These are phyloP conservation scores for Nissolia schottii DNA, from an alignment of 306 rosid genomes.

Conservation along the genomic window DNA sequence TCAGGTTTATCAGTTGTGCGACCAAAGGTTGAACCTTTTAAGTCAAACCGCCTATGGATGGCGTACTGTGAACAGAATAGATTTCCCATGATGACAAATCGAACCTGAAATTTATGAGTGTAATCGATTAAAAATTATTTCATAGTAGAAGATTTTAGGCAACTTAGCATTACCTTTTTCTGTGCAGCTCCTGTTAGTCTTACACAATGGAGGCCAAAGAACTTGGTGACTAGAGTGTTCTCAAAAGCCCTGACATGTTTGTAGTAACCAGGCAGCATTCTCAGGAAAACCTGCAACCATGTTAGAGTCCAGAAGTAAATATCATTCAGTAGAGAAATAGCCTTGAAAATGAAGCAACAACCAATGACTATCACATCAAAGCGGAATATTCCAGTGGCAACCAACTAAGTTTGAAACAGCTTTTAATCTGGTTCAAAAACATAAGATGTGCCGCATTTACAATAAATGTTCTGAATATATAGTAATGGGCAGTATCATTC, in stretches of 20 bases:
- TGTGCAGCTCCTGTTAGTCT: constrained; percentile 75
- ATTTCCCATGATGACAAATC: constrained; percentile 97
- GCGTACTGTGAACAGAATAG: constrained; percentile 74
- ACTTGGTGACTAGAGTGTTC: constrained; percentile 87
- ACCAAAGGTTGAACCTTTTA: constrained; percentile 94
- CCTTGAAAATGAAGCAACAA: not conserved
- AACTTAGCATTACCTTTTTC: constrained; percentile 70
- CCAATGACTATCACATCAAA: not conserved
- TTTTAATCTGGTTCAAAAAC: constrained; percentile 6
- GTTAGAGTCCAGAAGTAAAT: constrained; percentile 36
- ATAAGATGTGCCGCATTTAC: not conserved
- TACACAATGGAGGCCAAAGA: constrained; percentile 95
- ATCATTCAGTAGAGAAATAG: constrained; percentile 11
- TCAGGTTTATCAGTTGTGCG: constrained; percentile 85
- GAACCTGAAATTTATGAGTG: constrained; percentile 59
- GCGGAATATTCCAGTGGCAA: not conserved
- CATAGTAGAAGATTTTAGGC: not conserved
- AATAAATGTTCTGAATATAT: not conserved
- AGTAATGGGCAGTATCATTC: not conserved
- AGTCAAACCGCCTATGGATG: constrained; percentile 89
- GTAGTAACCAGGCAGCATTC: constrained; percentile 97
- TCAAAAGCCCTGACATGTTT: constrained; percentile 85
- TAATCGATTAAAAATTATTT: not conserved
- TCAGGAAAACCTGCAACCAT: constrained; percentile 66
- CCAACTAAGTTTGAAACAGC: not conserved